phyloP scores from a whole-genome alignment of 768 basidiomycete species.

The Tylopilus balloui region DNA sequence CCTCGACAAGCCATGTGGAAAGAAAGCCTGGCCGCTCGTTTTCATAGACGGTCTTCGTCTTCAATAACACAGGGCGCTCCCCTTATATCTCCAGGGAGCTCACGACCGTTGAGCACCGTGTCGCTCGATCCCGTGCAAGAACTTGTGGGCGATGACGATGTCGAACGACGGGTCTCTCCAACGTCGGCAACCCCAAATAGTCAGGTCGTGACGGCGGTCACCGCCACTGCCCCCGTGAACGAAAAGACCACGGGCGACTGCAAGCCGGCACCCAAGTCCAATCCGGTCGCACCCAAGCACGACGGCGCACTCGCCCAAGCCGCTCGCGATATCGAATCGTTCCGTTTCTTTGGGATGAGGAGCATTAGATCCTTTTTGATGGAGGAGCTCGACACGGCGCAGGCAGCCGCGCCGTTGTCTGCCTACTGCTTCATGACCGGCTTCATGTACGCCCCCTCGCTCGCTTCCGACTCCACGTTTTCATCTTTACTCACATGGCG shows the following conservation, averaged over 20 bases:
- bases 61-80: conserved; percentile 10
- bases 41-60: conserved; percentile 10
- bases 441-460: conserved; percentile 52
- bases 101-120: conserved; percentile 3
- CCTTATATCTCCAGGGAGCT: conserved; percentile 9
- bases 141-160: background rate
- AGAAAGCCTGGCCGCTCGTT: conserved; percentile 10
- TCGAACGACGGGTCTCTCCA: background rate
- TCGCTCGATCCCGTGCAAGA: conserved; percentile 14
- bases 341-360: conserved; percentile 1
- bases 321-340: conserved; percentile 17
- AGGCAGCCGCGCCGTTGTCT: conserved; percentile 49
- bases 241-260: background rate
- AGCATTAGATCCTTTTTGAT: conserved; percentile 11
- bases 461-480: background rate
- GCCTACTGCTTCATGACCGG: conserved; percentile 79
- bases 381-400: conserved; percentile 24
- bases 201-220: background rate
- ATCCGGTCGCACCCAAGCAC: background rate
- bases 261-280: background rate
- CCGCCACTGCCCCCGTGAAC: background rate
- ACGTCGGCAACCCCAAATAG: conserved; percentile 3
- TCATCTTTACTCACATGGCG: background rate
- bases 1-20: conserved; percentile 10
- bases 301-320: background rate